Evolutionary conservation across 805 yeast species (phyloP).

Genomic region (Zygosaccharomyces lentus): DNA sequence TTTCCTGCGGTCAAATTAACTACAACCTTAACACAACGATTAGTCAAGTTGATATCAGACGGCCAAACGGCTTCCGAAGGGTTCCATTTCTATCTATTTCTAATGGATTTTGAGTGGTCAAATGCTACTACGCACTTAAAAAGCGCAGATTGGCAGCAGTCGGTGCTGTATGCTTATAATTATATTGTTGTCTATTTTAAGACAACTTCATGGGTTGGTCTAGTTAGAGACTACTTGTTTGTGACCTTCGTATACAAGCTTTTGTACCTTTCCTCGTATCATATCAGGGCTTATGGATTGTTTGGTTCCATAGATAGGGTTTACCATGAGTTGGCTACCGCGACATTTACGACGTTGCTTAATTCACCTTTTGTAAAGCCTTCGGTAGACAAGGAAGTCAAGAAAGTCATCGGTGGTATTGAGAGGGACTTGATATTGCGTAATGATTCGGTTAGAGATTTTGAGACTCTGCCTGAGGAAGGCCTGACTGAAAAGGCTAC

Average conservation of each 20-base stretch:
- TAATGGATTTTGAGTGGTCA: neutral
- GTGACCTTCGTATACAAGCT: conserved; percentile 16
- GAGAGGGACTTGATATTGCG: conserved; percentile 57
- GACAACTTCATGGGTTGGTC: conserved; percentile 10
- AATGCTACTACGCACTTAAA: neutral
- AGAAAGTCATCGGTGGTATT: conserved; percentile 42
- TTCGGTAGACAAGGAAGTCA: conserved; percentile 60
- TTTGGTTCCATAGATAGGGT: conserved; percentile 27
- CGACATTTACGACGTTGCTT: conserved; percentile 35
- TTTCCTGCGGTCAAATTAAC: neutral
- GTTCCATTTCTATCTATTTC: neutral
- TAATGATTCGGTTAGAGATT: conserved; percentile 43
- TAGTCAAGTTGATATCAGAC: neutral
- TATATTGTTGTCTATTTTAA: conserved; percentile 1
- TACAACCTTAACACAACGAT: neutral
- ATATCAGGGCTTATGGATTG: conserved; percentile 40
- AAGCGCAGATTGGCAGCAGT: neutral
- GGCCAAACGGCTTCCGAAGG: neutral
- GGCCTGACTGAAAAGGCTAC: conserved; percentile 54
- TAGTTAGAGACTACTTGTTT: conserved; percentile 27
- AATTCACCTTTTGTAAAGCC: conserved; percentile 49
- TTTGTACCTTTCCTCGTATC: conserved; percentile 6
- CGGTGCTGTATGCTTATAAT: neutral
- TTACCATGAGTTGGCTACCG: conserved; percentile 21
- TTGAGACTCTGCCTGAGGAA: conserved; percentile 48